Evolutionary conservation across 2,329 filamentous ascomycete genomes (phyloP).

Genomic region (Cladosporium sp.): DNA sequence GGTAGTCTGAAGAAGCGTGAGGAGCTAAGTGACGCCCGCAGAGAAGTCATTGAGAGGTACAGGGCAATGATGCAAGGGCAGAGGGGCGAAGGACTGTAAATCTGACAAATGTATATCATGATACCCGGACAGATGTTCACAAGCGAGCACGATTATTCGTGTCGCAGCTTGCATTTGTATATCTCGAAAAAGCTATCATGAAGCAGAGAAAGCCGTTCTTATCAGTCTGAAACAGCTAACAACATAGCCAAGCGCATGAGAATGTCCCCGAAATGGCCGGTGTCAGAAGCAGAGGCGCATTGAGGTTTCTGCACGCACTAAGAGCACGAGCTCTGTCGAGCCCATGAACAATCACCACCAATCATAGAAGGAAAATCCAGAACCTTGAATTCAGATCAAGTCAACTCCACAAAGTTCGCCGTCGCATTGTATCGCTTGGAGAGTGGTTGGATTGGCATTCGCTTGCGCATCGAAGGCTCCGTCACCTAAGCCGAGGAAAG

Average conservation of each 20-base stretch:
- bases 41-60: slow-evolving; percentile 68
- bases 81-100: slow-evolving; percentile 1
- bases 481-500: background rate
- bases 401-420: background rate
- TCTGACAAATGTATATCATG: background rate
- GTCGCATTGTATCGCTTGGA: background rate
- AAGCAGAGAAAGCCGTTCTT: background rate
- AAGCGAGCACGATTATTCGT: background rate
- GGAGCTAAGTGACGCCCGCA: slow-evolving; percentile 63
- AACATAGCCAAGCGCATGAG: background rate
- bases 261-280: background rate
- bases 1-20: slow-evolving; percentile 68
- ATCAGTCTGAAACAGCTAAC: background rate
- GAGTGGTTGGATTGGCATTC: background rate
- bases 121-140: slow-evolving; percentile 2
- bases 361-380: background rate
- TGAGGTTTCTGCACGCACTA: background rate
- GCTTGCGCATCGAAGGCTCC: background rate
- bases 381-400: background rate
- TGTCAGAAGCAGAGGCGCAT: background rate
- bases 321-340: background rate
- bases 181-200: background rate
- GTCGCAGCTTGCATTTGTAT: background rate
- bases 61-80: slow-evolving; percentile 57
- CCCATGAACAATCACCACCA: background rate